These are phyloP conservation scores for Symmetrospora coprosmae DNA, from an alignment of 768 basidiomycete species.

Conservation along the genomic window DNA sequence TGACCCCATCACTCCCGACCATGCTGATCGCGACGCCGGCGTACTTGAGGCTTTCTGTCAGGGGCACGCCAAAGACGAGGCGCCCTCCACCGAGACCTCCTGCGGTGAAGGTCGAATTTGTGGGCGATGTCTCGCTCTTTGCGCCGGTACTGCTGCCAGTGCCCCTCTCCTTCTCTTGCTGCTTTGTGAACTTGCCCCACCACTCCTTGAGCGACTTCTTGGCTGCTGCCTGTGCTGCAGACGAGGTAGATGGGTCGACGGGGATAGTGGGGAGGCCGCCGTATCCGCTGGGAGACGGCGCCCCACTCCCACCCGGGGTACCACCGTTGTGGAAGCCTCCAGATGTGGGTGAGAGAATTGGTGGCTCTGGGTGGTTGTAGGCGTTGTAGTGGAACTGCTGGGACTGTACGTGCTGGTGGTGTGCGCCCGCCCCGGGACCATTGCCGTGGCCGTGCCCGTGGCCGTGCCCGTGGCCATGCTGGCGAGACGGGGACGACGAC, in stretches of 20 bases:
- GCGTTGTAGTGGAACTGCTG: too few relatives aligned
- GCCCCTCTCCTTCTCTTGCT: neutral
- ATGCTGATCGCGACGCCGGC: slow-evolving; percentile 91
- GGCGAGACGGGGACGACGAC: too few relatives aligned
- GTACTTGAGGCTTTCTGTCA: slow-evolving; percentile 66
- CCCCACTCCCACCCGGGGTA: too few relatives aligned
- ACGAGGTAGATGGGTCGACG: neutral
- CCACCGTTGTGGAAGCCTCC: too few relatives aligned
- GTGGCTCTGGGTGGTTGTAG: too few relatives aligned
- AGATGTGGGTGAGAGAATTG: too few relatives aligned
- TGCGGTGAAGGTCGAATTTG: neutral
- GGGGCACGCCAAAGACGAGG: slow-evolving; percentile 75
- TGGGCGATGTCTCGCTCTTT: neutral
- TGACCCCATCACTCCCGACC: slow-evolving; percentile 46
- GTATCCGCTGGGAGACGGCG: too few relatives aligned
- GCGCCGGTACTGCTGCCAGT: neutral
- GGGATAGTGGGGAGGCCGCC: neutral
- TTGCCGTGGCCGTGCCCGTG: too few relatives aligned
- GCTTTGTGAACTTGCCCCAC: slow-evolving; percentile 18
- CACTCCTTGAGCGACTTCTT: slow-evolving; percentile 2
- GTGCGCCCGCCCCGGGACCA: too few relatives aligned
- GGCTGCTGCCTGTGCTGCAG: slow-evolving; percentile 2
- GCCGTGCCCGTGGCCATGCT: too few relatives aligned
- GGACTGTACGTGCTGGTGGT: too few relatives aligned
- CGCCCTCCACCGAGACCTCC: neutral